Conservation (phyloP, 2,329 filamentous ascomycete genomes). For the Shiraia sp. region DNA sequence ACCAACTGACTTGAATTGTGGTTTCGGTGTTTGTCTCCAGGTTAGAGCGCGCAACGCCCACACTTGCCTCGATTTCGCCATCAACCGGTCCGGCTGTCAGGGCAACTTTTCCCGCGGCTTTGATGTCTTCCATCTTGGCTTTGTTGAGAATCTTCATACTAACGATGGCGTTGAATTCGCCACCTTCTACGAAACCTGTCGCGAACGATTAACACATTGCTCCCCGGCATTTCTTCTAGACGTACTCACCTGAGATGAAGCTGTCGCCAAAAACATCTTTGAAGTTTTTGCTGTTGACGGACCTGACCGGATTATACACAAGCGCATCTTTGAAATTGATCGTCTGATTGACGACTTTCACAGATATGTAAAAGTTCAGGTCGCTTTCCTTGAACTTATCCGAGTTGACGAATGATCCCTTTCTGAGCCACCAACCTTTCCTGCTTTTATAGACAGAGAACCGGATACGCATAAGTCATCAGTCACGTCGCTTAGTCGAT, state of each 20-base stretch:
- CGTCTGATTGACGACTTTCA: slow-evolving; percentile 31
- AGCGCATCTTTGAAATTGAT: slow-evolving; percentile 22
- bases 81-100: slow-evolving; percentile 4
- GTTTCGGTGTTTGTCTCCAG: slow-evolving; percentile 8
- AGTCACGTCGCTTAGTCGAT: slow-evolving; percentile 21
- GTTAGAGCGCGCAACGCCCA: slow-evolving; percentile 5
- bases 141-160: slow-evolving; percentile 12
- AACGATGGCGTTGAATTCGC: slow-evolving; percentile 13
- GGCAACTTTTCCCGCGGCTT: slow-evolving; percentile 5
- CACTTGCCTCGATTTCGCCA: slow-evolving; percentile 1
- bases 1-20: slow-evolving; percentile 15
- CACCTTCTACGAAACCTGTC: slow-evolving; percentile 14
- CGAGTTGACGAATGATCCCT: slow-evolving; percentile 7
- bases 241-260: slow-evolving; percentile 6
- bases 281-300: slow-evolving; percentile 6
- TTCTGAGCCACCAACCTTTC: slow-evolving; percentile 8
- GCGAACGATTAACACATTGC: too few species aligned
- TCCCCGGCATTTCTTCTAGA: too few species aligned
- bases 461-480: slow-evolving; percentile 14
- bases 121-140: slow-evolving; percentile 4
- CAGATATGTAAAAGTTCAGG: slow-evolving; percentile 22
- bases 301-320: slow-evolving; percentile 20
- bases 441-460: slow-evolving; percentile 11
- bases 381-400: slow-evolving; percentile 29
- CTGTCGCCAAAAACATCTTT: slow-evolving; percentile 12